Evolutionary conservation across 2,329 filamentous ascomycete genomes (phyloP).

Genomic region (Exophiala spinifera): DNA sequence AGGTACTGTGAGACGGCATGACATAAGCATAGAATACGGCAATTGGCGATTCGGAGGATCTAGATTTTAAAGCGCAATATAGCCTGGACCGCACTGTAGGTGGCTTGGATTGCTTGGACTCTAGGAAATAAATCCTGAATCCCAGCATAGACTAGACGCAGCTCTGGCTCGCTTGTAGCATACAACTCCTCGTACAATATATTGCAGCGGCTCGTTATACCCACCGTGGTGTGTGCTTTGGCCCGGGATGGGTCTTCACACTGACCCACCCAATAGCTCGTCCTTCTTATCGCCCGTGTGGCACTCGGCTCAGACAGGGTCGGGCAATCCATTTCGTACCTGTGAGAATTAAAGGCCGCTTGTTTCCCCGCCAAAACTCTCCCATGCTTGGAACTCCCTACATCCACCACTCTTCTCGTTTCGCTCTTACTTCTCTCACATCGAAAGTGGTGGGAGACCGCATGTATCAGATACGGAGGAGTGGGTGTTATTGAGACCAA

Average conservation of each 20-base stretch:
- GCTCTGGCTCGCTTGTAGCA: background rate
- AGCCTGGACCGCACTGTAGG: too few species aligned
- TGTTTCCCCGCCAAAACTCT: background rate
- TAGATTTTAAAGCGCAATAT: too few species aligned
- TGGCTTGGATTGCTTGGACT: too few species aligned
- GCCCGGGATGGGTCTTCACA: too few species aligned
- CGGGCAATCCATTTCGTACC: background rate
- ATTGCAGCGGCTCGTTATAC: background rate
- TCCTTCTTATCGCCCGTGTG: background rate
- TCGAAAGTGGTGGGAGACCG: background rate
- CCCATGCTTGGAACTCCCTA: background rate
- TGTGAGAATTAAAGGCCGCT: background rate
- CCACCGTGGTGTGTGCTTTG: background rate
- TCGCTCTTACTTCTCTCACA: background rate
- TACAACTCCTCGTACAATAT: background rate
- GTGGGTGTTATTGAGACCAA: background rate
- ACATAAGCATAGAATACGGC: background rate
- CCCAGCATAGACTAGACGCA: background rate
- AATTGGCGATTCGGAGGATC: too few species aligned
- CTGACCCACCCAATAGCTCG: background rate
- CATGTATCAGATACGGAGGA: background rate
- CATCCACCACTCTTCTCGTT: background rate
- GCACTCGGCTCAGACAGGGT: background rate
- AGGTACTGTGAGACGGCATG: background rate
- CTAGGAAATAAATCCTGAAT: too few species aligned